These are phyloP conservation scores for Bolboschoenus planiculmis DNA, from an alignment of 176 grass and related monocot genomes.

Conservation along the genomic window DNA sequence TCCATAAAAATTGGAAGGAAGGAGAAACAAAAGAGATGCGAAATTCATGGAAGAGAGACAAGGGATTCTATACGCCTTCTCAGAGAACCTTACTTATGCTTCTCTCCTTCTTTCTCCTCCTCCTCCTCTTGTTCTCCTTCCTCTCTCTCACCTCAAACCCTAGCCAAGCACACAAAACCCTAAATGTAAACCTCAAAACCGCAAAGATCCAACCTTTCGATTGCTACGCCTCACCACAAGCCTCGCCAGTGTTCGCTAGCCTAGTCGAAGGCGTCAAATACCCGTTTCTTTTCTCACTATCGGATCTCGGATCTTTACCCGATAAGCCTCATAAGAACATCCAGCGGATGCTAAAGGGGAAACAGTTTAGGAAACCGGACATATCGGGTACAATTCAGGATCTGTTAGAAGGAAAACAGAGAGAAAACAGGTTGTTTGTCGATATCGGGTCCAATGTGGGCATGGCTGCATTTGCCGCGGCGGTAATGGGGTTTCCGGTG, in stretches of 20 bases:
- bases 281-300: conserved; percentile 79
- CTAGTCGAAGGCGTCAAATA: conserved; percentile 69
- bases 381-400: conserved; percentile 70
- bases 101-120: conserved; percentile 20
- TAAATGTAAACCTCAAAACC: not conserved
- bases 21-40: not conserved
- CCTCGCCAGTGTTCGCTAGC: conserved; percentile 75
- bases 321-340: conserved; percentile 82
- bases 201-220: conserved; percentile 41
- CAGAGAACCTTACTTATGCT: conserved; percentile 20
- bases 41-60: conserved; percentile 24
- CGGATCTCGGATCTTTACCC: conserved; percentile 68
- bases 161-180: not conserved
- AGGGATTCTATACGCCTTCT: not conserved
- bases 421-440: conserved; percentile 41
- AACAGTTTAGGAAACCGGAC: conserved; percentile 76
- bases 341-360: conserved; percentile 64
- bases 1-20: no score
- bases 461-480: conserved; percentile 78
- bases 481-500: conserved; percentile 78
- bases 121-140: conserved; percentile 46
- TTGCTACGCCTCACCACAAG: conserved; percentile 72
- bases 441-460: conserved; percentile 88
- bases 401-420: conserved; percentile 37
- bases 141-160: conserved; percentile 38